A percentile compares a stretch with the other conserved stretches of the same genome.
These are phyloP conservation scores for Saccharomycopsis sp. DNA, from an alignment of 805 yeast genomes.

Conservation along the genomic window DNA sequence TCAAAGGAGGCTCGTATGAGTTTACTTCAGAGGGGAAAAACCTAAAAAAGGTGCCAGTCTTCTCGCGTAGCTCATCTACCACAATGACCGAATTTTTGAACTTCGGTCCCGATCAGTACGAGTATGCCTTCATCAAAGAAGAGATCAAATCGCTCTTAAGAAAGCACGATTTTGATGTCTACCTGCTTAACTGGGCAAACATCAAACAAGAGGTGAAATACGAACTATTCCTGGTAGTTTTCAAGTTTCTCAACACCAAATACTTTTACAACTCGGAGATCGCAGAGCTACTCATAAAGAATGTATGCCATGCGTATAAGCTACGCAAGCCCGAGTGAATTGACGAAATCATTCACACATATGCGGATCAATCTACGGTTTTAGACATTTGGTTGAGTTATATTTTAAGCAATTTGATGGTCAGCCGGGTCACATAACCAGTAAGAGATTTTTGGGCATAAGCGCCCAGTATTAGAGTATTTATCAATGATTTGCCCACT, in stretches of 20 bases:
- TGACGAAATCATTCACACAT: no score
- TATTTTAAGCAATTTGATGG: no score
- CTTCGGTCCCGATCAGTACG: neutral
- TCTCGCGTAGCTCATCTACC: neutral
- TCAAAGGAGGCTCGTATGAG: neutral
- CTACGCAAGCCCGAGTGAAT: neutral
- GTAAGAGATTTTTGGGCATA: no score
- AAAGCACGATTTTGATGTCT: neutral
- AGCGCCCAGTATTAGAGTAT: no score
- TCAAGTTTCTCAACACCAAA: neutral
- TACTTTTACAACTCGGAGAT: neutral
- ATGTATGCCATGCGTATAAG: neutral
- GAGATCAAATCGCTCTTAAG: neutral
- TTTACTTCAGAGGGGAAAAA: neutral
- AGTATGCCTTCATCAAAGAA: neutral
- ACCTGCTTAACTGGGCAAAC: neutral
- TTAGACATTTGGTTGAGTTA: neutral
- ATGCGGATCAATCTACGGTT: no score
- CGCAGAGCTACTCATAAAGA: neutral
- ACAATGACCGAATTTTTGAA: neutral
- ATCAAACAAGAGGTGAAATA: neutral
- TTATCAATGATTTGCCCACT: no score
- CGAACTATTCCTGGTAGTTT: neutral
- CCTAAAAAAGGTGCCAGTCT: neutral
- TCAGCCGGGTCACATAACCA: no score